phyloP scores from a whole-genome alignment of 2,329 filamentous ascomycete species.

The Xylaria sp. region DNA sequence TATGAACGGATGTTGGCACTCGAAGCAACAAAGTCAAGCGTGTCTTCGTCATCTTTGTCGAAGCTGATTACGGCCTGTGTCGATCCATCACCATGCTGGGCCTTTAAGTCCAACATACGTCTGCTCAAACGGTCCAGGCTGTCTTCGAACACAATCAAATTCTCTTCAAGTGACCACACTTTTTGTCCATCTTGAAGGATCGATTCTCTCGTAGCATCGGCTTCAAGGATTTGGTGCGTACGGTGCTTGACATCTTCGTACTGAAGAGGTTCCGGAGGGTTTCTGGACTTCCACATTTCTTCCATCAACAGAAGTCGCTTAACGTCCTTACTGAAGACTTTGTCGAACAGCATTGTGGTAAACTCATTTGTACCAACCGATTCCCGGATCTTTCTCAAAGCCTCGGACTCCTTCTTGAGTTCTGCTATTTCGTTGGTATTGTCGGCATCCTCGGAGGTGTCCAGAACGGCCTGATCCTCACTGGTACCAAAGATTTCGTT shows the following conservation, averaged over 20 bases:
- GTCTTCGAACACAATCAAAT: slow-evolving; percentile 78
- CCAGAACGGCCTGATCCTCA: slow-evolving; percentile 78
- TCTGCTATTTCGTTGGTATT: slow-evolving; percentile 87
- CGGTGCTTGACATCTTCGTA: slow-evolving; percentile 58
- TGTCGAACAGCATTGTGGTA: slow-evolving; percentile 76
- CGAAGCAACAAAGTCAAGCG: slow-evolving; percentile 87
- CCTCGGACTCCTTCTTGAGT: slow-evolving; percentile 74
- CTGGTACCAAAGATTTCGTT: slow-evolving; percentile 91
- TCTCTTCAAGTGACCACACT: slow-evolving; percentile 77
- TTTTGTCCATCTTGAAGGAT: slow-evolving; percentile 63
- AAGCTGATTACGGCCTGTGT: slow-evolving; percentile 69
- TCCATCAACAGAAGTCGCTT: slow-evolving; percentile 77
- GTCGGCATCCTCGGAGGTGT: slow-evolving; percentile 72
- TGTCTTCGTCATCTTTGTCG: slow-evolving; percentile 95
- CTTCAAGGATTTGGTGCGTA: slow-evolving; percentile 45
- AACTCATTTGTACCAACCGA: slow-evolving; percentile 77
- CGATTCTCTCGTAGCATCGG: slow-evolving; percentile 48
- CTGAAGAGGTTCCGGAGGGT: slow-evolving; percentile 65
- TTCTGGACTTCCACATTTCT: slow-evolving; percentile 90
- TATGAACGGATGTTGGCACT: slow-evolving; percentile 83
- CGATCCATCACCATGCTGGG: slow-evolving; percentile 38
- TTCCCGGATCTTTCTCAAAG: slow-evolving; percentile 74
- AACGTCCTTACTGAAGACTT: slow-evolving; percentile 85
- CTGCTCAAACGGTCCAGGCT: slow-evolving; percentile 72
- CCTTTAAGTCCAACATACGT: slow-evolving; percentile 62